These are phyloP conservation scores for Ormosia emarginata DNA, from an alignment of 306 rosid genomes.

Conservation along the genomic window DNA sequence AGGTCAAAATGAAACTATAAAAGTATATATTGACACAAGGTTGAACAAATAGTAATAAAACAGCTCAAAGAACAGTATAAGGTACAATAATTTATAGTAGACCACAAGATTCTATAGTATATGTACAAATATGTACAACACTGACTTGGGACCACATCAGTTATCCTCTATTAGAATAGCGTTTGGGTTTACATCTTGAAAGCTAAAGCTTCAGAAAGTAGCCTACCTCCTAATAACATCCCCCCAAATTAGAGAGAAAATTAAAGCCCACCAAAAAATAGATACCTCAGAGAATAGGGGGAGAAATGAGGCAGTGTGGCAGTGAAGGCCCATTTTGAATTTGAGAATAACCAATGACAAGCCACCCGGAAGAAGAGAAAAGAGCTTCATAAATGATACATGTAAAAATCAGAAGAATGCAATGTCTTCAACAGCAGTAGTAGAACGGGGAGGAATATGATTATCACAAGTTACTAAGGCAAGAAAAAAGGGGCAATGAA, in stretches of 20 bases:
- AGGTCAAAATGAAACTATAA: background rate
- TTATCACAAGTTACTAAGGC: background rate
- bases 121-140: slow-evolving; percentile 34
- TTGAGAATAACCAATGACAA: slow-evolving; percentile 17
- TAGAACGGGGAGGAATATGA: background rate
- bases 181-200: slow-evolving; percentile 4
- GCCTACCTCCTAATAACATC: background rate
- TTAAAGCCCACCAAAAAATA: background rate
- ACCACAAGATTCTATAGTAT: slow-evolving; percentile 22
- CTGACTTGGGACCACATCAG: slow-evolving; percentile 4
- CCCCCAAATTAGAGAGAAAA: background rate
- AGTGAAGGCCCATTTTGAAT: slow-evolving; percentile 25
- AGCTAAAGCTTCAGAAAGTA: slow-evolving; percentile 4
- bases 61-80: background rate
- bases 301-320: background rate
- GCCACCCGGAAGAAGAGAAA: slow-evolving; percentile 10
- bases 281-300: slow-evolving; percentile 17
- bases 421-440: slow-evolving; percentile 13
- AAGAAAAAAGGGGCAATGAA: slow-evolving; percentile 13
- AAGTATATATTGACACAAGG: background rate
- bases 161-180: background rate
- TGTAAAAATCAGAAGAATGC: slow-evolving; percentile 46
- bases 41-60: background rate
- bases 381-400: slow-evolving; percentile 22
- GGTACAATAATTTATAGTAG: slow-evolving; percentile 9